Percentiles rank a stretch among this genome's conserved stretches.
These are phyloP conservation scores for Penicillium macrosclerotiorum DNA, from an alignment of 495 filamentous ascomycete genomes.

Conservation along the genomic window DNA sequence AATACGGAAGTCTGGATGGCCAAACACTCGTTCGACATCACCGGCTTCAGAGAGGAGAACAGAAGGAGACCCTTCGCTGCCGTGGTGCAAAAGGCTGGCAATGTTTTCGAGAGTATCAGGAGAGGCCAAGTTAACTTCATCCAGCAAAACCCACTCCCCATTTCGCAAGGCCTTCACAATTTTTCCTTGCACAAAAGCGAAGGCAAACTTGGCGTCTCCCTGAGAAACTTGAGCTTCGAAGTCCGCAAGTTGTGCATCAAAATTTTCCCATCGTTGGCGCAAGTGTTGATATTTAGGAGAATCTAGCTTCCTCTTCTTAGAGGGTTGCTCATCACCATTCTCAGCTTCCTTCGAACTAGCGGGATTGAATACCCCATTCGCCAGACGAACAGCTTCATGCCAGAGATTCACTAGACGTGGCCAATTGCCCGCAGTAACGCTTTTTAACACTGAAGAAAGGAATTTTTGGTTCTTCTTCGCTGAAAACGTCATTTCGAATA, in stretches of 20 bases:
- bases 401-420: constrained; percentile 76
- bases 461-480: constrained; percentile 82
- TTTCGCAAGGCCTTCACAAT: constrained; percentile 89
- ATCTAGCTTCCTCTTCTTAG: constrained; percentile 81
- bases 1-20: constrained; percentile 90
- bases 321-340: constrained; percentile 54
- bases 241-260: constrained; percentile 70
- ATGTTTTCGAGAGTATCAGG: constrained; percentile 93
- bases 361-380: constrained; percentile 62
- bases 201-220: constrained; percentile 80
- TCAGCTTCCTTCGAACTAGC: constrained; percentile 38
- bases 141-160: constrained; percentile 96
- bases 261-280: constrained; percentile 75
- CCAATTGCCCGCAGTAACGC: constrained; percentile 81
- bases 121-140: constrained; percentile 95
- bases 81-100: constrained; percentile 74
- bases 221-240: constrained; percentile 79
- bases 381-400: constrained; percentile 84
- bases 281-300: constrained; percentile 63
- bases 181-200: constrained; percentile 92
- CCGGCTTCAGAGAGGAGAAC: constrained; percentile 90
- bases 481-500: constrained; percentile 84
- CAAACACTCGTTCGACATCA: constrained; percentile 80
- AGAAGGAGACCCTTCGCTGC: constrained; percentile 64
- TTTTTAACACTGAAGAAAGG: constrained; percentile 73